These are phyloP conservation scores for Firmiana major DNA, from an alignment of 345 rosid genomes.

Conservation along the genomic window DNA sequence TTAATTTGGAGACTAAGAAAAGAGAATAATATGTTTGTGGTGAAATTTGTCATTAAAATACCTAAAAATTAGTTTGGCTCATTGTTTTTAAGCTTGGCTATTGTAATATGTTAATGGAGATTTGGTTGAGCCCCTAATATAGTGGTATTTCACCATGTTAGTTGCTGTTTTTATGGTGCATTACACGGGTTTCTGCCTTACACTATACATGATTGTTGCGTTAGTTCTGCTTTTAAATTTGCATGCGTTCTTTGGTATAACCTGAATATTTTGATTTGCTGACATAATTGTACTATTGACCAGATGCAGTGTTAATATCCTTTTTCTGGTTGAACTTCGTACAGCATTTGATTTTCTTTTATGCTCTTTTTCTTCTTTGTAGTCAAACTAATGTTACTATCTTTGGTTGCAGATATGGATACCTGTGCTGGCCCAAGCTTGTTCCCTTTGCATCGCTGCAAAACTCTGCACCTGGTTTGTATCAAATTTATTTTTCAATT, in stretches of 20 bases:
- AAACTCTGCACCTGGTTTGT: constrained; percentile 86
- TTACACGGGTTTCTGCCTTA: background rate
- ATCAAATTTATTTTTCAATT: constrained; percentile 25
- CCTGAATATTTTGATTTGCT: background rate
- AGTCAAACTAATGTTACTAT: background rate
- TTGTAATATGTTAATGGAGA: background rate
- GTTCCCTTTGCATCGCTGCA: constrained; percentile 95
- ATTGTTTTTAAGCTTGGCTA: background rate
- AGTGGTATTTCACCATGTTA: background rate
- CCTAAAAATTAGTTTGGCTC: background rate
- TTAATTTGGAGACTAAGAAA: background rate
- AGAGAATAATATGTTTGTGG: background rate
- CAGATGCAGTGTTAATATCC: background rate
- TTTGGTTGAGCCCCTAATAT: background rate
- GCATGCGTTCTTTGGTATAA: background rate
- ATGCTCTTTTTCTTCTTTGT: background rate
- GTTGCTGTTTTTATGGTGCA: background rate
- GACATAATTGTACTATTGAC: background rate
- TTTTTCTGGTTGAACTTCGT: constrained; percentile 1
- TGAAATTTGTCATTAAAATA: background rate
- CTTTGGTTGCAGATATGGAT: constrained; percentile 69
- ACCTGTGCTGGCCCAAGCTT: constrained; percentile 54
- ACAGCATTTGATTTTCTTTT: background rate
- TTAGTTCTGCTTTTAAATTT: background rate
- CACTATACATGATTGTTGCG: background rate